These are phyloP conservation scores for Penicillium waksmanii DNA, from an alignment of 495 filamentous ascomycete species.

Conservation along the genomic window DNA sequence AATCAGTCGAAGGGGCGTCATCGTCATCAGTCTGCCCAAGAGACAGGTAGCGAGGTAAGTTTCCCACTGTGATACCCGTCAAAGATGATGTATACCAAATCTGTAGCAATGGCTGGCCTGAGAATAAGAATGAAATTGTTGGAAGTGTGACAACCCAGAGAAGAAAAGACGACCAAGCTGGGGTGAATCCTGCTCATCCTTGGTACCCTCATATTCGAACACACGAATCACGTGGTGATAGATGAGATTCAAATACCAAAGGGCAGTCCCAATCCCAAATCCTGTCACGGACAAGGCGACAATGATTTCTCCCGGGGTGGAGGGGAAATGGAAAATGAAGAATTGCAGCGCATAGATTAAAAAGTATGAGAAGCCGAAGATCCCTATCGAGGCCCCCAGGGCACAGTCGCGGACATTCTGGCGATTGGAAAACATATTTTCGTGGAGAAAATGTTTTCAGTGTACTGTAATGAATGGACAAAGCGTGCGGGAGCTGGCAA, in stretches of 20 bases:
- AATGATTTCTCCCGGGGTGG: constrained; percentile 10
- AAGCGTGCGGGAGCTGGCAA: background rate
- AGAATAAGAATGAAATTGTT: constrained; percentile 1
- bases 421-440: constrained; percentile 3
- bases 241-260: background rate
- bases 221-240: background rate
- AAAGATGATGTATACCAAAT: constrained; percentile 3
- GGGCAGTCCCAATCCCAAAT: constrained; percentile 11
- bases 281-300: constrained; percentile 11
- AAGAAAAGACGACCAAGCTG: constrained; percentile 8
- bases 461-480: background rate
- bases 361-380: constrained; percentile 21
- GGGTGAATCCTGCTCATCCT: constrained; percentile 1
- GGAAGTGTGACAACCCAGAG: constrained; percentile 10
- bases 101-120: background rate
- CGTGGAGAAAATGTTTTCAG: background rate
- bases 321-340: constrained; percentile 18
- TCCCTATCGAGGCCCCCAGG: constrained; percentile 3
- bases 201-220: background rate
- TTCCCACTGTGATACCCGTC: constrained; percentile 10
- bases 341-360: constrained; percentile 16
- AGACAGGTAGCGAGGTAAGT: constrained; percentile 7
- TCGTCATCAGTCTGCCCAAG: background rate
- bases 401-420: constrained; percentile 14
- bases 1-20: background rate